Evolutionary conservation across 208 protist genomes (phyloP).

Genomic region (Crithidia bombi): DNA sequence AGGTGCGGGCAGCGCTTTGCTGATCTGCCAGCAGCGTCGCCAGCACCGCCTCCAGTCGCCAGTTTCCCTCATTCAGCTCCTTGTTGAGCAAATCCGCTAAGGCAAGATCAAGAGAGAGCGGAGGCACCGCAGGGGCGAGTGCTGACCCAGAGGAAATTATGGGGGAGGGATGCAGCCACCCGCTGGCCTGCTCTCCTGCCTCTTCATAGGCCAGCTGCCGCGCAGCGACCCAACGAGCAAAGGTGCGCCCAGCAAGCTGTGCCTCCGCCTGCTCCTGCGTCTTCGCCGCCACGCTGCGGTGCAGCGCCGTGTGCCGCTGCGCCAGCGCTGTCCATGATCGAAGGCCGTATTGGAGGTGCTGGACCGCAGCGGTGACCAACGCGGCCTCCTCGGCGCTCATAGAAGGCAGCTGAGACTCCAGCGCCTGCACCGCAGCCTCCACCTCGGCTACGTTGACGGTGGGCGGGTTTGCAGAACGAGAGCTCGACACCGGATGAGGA

Average conservation of each 20-base stretch:
- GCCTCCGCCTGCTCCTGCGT: constrained; percentile 30
- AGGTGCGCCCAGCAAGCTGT: constrained; percentile 10
- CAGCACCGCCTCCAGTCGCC: constrained; percentile 34
- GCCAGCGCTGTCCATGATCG: constrained; percentile 12
- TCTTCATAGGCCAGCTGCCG: constrained; percentile 4
- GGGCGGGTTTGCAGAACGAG: neutral
- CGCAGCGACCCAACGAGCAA: constrained; percentile 24
- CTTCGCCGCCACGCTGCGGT: constrained; percentile 17
- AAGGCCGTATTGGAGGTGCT: constrained; percentile 29
- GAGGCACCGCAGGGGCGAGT: neutral
- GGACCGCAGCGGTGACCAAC: constrained; percentile 29
- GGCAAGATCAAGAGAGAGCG: constrained; percentile 29
- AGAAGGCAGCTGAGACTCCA: constrained; percentile 24
- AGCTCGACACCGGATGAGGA: neutral
- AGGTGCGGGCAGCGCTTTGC: neutral
- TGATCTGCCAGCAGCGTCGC: constrained; percentile 23
- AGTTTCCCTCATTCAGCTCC: constrained; percentile 34
- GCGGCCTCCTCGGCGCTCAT: constrained; percentile 39
- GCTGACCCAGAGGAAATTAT: constrained; percentile 1
- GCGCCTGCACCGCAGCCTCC: constrained; percentile 10
- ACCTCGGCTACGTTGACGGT: constrained; percentile 3
- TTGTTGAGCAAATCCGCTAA: constrained; percentile 31
- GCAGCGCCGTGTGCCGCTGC: constrained; percentile 18
- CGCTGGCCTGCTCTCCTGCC: too few species aligned
- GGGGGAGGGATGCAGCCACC: neutral